A percentile compares a stretch with the other conserved stretches of the same genome.
These are phyloP conservation scores for Gracilaria domingensis DNA, from an alignment of 23 red algal genomes.

Conservation along the genomic window DNA sequence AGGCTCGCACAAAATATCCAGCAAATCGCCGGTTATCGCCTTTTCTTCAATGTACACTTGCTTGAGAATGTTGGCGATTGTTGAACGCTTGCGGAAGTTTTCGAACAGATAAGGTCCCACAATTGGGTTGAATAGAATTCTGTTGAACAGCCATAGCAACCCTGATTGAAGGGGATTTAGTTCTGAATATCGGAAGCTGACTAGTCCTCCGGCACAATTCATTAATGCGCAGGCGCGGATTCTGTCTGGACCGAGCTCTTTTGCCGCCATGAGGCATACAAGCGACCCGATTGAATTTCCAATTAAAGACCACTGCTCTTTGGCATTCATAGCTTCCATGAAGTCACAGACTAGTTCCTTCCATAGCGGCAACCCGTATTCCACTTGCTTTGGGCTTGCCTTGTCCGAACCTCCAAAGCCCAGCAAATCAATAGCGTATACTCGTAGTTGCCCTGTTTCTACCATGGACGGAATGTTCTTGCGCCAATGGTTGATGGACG, in stretches of 20 bases:
- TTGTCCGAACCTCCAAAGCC: conserved; percentile 96
- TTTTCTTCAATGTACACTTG: conserved; percentile 85
- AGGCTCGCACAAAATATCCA: conserved; percentile 86
- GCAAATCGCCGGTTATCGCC: conserved; percentile 76
- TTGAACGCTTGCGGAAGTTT: conserved; percentile 77
- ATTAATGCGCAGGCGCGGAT: conserved; percentile 74
- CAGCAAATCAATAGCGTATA: conserved; percentile 94
- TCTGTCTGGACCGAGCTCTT: conserved; percentile 43
- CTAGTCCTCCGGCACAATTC: conserved; percentile 97
- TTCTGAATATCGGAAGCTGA: conserved; percentile 88
- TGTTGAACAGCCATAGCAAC: conserved; percentile 71
- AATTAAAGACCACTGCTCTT: conserved; percentile 79
- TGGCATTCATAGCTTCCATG: conserved; percentile 54
- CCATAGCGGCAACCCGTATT: conserved; percentile 91
- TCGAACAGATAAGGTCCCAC: conserved; percentile 84
- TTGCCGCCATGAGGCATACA: conserved; percentile 75
- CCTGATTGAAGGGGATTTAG: conserved; percentile 59
- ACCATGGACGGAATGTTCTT: conserved; percentile 86
- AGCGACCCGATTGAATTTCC: conserved; percentile 96
- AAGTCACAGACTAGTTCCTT: conserved; percentile 81
- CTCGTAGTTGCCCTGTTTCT: conserved; percentile 60
- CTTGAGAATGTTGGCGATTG: conserved; percentile 69
- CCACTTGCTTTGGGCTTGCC: conserved; percentile 44
- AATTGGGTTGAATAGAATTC: conserved; percentile 68
- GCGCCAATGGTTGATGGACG: conserved; percentile 82